A percentile compares a stretch with the other conserved stretches of the same genome.
Evolutionary conservation across 164 flowering plant species (phyloP).

Genomic region (Vitis rupestris): DNA sequence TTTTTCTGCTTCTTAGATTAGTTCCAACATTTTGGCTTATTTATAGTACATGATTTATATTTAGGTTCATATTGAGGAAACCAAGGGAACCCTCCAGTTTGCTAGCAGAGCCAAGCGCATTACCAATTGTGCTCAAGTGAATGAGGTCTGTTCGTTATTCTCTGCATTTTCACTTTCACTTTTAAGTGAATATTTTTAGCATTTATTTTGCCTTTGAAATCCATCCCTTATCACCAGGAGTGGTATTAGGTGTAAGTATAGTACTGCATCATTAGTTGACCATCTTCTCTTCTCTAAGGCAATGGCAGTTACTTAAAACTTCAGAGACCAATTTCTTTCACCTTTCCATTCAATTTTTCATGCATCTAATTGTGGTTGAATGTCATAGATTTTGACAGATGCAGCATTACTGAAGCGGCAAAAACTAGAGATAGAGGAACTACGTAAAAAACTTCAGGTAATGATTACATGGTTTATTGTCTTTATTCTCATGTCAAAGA

Average conservation of each 20-base stretch:
- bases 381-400: conserved; percentile 80
- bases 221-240: too few species aligned
- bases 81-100: conserved; percentile 96
- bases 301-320: not conserved
- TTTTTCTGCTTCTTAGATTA: conserved; percentile 2
- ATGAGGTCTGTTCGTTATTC: conserved; percentile 59
- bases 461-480: not conserved
- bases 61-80: conserved; percentile 89
- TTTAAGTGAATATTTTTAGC: not conserved
- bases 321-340: not conserved
- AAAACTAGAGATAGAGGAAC: conserved; percentile 90
- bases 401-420: conserved; percentile 92
- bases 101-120: conserved; percentile 96
- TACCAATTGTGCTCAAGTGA: conserved; percentile 94
- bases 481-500: conserved; percentile 1
- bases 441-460: conserved; percentile 84
- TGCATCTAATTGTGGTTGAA: conserved; percentile 12
- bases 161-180: not conserved
- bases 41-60: conserved; percentile 1
- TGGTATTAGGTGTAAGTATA: too few species aligned
- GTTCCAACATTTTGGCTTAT: not conserved
- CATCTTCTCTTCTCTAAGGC: not conserved
- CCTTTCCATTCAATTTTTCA: conserved; percentile 2
- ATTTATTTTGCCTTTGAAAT: not conserved
- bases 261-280: not conserved